Evolutionary conservation across 129 eudicot species (phyloP).

Genomic region (Lactuca saligna): DNA sequence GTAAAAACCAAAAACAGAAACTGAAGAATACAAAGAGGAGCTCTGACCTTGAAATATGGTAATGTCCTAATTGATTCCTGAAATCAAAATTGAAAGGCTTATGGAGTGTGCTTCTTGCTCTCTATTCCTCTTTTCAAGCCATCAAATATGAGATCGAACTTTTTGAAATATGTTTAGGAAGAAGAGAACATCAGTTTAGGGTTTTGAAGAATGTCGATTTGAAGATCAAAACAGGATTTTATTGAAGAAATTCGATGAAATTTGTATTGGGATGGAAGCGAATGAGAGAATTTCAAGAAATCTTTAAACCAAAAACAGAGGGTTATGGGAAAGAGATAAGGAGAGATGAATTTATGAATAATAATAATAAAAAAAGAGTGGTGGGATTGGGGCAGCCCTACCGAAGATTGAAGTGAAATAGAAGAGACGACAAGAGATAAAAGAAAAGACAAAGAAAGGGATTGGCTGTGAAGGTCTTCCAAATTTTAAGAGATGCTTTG

Average conservation of each 20-base stretch:
- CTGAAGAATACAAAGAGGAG: too few relatives aligned
- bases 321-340: conserved; percentile 21
- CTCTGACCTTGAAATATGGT: neutral
- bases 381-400: conserved; percentile 27
- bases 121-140: neutral
- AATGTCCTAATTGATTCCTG: neutral
- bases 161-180: conserved; percentile 10
- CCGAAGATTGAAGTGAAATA: conserved; percentile 25
- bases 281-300: conserved; percentile 26
- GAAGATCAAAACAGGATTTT: conserved; percentile 9
- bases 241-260: conserved; percentile 10
- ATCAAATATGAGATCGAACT: neutral
- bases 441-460: conserved; percentile 19
- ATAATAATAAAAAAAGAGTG: neutral
- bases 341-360: neutral
- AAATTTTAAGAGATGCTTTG: conserved; percentile 9
- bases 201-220: conserved; percentile 8
- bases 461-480: too few relatives aligned
- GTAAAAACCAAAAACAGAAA: neutral
- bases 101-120: neutral
- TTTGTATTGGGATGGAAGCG: conserved; percentile 33
- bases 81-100: neutral
- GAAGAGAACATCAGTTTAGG: conserved; percentile 14
- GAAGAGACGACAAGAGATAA: conserved; percentile 25
- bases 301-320: conserved; percentile 18